Conservation (phyloP, 2,329 filamentous ascomycete species). For the Microsporum audouinii region DNA sequence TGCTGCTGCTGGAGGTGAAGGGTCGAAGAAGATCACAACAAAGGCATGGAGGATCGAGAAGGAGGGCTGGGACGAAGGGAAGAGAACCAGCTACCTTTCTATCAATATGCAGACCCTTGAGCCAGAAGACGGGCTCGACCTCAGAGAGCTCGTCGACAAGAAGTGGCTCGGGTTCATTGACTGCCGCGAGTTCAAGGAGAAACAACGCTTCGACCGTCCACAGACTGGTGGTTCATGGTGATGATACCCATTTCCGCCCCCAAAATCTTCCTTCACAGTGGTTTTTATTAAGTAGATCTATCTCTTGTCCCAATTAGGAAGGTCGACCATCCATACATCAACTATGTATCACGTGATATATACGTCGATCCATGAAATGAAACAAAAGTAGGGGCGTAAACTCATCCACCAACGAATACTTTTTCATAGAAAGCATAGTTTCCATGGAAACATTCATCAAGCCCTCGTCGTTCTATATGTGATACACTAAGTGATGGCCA, state of each 20-base stretch:
- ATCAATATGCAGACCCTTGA: conserved; percentile 11
- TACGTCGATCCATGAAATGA: not conserved
- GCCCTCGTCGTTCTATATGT: too few relatives aligned
- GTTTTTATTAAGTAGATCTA: too few relatives aligned
- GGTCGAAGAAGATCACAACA: conserved; percentile 7
- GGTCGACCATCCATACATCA: not conserved
- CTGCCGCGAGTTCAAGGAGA: conserved; percentile 4
- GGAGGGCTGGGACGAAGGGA: not conserved
- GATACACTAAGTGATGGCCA: too few relatives aligned
- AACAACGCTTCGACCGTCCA: conserved; percentile 8
- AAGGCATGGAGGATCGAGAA: conserved; percentile 10
- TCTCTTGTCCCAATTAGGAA: not conserved
- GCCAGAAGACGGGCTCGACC: conserved; percentile 11
- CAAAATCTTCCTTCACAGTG: too few relatives aligned
- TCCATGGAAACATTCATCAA: too few relatives aligned
- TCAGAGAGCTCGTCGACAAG: conserved; percentile 10
- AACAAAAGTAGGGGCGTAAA: not conserved
- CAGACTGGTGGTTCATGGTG: conserved; percentile 9
- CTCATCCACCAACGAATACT: too few relatives aligned
- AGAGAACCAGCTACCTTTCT: conserved; percentile 6
- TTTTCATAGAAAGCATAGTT: too few relatives aligned
- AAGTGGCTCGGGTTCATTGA: conserved; percentile 12
- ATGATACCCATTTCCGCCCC: not conserved
- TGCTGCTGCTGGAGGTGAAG: not conserved
- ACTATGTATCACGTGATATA: not conserved